Percentiles rank a stretch among this genome's conserved stretches.
These are phyloP conservation scores for Silene vulgaris DNA, from an alignment of 179 eudicot genomes.

Conservation along the genomic window DNA sequence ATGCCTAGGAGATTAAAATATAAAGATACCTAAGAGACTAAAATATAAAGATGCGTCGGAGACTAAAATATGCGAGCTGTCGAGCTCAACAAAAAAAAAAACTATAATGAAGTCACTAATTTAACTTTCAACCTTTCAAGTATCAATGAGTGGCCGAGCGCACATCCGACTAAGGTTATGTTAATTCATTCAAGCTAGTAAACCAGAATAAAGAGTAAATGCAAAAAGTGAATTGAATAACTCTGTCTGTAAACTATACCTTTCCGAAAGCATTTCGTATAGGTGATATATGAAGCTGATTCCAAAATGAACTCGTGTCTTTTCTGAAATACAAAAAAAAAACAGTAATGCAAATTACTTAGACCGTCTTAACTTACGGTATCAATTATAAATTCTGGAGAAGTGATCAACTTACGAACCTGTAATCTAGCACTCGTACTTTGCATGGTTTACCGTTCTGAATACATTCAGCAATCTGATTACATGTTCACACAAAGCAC, in stretches of 20 bases:
- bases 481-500: neutral
- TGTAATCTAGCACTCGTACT: conserved; percentile 64
- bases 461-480: conserved; percentile 65
- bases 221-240: neutral
- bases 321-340: conserved; percentile 43
- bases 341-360: neutral
- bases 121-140: neutral
- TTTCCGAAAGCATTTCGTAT: conserved; percentile 82
- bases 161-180: no score
- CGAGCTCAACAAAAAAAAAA: neutral
- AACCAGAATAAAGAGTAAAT: neutral
- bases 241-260: conserved; percentile 35
- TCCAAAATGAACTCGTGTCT: conserved; percentile 70
- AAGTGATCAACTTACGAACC: conserved; percentile 37
- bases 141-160: neutral
- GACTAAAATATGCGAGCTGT: no score
- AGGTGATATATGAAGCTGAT: conserved; percentile 72
- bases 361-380: neutral
- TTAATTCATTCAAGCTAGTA: neutral
- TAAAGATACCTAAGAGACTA: neutral
- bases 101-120: neutral
- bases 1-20: neutral
- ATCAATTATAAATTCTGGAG: neutral
- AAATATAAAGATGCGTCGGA: neutral
- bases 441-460: conserved; percentile 52